Evolutionary conservation across 2,329 filamentous ascomycete genomes (phyloP), one percentile per base, ranked within the genome.

Genomic region (Hysterium pulicare): DNA sequence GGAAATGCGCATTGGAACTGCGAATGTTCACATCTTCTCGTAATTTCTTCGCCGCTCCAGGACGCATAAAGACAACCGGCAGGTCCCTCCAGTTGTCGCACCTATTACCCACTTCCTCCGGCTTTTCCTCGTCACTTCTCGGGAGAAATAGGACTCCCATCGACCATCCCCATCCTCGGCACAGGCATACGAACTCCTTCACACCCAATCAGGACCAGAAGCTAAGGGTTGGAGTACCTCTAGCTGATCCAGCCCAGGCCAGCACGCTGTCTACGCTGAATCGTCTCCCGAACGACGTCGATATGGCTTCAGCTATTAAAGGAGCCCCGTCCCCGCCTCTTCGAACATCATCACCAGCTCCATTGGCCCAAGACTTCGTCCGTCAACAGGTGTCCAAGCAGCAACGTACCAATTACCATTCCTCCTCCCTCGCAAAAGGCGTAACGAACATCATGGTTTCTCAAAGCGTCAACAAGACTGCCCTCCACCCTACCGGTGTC

Each of bases 401-500:
- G 63, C 71, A 75, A 49, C 73, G 72, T 55, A 76, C 71, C 61
- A 78, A 80, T 58, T 81, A 77, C 59, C 77, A 81, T 55, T 81
- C 77, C 33, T 72, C 75, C 47, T 80, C 78, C 42, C 64, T 79
- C 43, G 42, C 54, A 26, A 37, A 48, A 44, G 33, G 37, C 59
- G 15, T 33, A 15, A 19, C 37, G 53, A 64, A 40, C 53, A 61
- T 43, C 42, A 74, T 73, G 70, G 66, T 66, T 50, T 59, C 68
- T 57, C 69, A 75, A 55, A 76, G 71, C 59, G 81, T 96, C 64
- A 95, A 96, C 82, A 91, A 90, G 77, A 96, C 90, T 61, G 82
- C 82, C 61, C 84, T 95, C 58, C 90, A 95, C 80, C 90, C 90
- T 50, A 76, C 82, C 69, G 90, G 90, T 83, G 86, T 96, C 57